phyloP scores from a whole-genome alignment of 768 basidiomycete genomes.

The Zangia roseola region DNA sequence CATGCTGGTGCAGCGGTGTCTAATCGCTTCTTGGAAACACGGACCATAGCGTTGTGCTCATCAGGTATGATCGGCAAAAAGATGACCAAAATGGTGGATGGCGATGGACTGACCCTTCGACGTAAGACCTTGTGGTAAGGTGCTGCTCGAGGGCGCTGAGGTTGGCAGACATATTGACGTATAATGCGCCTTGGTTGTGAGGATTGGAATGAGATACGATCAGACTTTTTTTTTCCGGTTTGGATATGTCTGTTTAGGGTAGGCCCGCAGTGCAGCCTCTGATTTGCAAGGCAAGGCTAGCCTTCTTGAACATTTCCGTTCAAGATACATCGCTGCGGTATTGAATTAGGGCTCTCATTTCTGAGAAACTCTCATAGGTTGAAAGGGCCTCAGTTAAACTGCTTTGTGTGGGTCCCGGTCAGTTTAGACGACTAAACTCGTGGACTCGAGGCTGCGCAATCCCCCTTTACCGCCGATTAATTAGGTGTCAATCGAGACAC shows the following conservation, averaged over 20 bases:
- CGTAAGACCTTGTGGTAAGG: conserved; percentile 83
- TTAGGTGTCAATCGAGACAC: too few species aligned
- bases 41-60: conserved; percentile 87
- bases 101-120: conserved; percentile 75
- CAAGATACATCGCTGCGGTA: too few species aligned
- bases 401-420: too few species aligned
- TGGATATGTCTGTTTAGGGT: conserved; percentile 32
- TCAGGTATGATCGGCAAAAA: conserved; percentile 40
- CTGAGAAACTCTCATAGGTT: too few species aligned
- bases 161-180: conserved; percentile 59
- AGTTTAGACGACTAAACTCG: too few species aligned
- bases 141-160: conserved; percentile 78
- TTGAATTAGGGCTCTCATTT: too few species aligned
- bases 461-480: too few species aligned
- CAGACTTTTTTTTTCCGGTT: conserved; percentile 14
- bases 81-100: conserved; percentile 1
- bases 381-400: too few species aligned
- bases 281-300: not conserved
- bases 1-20: conserved; percentile 82
- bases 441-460: too few species aligned
- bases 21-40: conserved; percentile 96
- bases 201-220: conserved; percentile 22
- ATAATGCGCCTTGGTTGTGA: conserved; percentile 5
- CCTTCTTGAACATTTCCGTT: too few species aligned
- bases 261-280: conserved; percentile 12